Evolutionary conservation across 2,329 filamentous ascomycete species (phyloP).

Genomic region (Clarireedia hainanense): DNA sequence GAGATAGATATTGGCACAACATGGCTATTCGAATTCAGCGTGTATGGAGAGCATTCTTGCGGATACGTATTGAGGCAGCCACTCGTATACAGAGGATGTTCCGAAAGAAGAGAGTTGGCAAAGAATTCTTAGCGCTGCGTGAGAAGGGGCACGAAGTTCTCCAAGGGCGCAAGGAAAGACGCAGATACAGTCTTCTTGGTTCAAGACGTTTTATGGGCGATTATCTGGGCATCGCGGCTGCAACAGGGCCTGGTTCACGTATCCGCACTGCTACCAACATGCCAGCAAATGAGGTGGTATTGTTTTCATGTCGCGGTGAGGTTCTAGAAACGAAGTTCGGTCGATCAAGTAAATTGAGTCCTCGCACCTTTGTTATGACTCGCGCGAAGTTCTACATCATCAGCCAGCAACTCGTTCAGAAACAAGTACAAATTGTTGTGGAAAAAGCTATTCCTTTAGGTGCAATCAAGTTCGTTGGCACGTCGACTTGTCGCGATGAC

Average conservation of each 20-base stretch:
- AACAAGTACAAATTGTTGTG: conserved; percentile 70
- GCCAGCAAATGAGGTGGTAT: conserved; percentile 60
- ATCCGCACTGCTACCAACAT: conserved; percentile 70
- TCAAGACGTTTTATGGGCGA: conserved; percentile 91
- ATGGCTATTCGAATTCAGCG: conserved; percentile 97
- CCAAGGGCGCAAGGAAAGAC: conserved; percentile 78
- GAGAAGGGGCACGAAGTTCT: conserved; percentile 82
- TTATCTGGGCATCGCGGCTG: conserved; percentile 82
- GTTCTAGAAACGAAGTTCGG: conserved; percentile 90
- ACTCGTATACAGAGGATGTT: conserved; percentile 93
- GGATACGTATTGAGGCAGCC: conserved; percentile 86
- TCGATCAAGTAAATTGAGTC: conserved; percentile 86
- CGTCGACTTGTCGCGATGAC: conserved; percentile 79
- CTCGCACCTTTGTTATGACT: conserved; percentile 77
- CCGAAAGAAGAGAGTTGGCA: conserved; percentile 84
- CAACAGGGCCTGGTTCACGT: conserved; percentile 69
- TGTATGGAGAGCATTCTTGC: conserved; percentile 92
- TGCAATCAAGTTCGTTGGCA: conserved; percentile 79
- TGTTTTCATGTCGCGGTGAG: conserved; percentile 91
- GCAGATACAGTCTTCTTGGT: conserved; percentile 83
- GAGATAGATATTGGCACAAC: conserved; percentile 97
- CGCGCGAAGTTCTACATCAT: conserved; percentile 84
- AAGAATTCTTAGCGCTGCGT: conserved; percentile 80
- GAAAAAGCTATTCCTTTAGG: conserved; percentile 79
- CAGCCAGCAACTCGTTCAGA: conserved; percentile 73